Conservation (phyloP, 2,329 filamentous ascomycete genomes). For the Exophiala sideris region DNA sequence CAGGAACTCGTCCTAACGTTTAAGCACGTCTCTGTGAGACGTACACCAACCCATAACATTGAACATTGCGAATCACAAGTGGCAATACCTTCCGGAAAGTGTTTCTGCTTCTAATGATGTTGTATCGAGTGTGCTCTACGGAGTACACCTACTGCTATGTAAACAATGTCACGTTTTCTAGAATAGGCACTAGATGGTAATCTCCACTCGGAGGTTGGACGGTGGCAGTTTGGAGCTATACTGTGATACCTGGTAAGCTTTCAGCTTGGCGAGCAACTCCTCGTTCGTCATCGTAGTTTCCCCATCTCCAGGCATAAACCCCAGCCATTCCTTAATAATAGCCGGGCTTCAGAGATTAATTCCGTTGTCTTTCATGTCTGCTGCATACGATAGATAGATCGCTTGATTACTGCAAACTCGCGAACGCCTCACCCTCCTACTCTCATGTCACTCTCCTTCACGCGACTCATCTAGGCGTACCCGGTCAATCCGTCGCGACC, state of each 20-base stretch:
- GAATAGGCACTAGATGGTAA: too few species aligned
- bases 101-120: too few species aligned
- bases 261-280: constrained; percentile 7
- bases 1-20: background rate
- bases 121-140: too few species aligned
- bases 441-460: constrained; percentile 3
- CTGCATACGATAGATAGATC: background rate
- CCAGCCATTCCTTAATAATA: constrained; percentile 17
- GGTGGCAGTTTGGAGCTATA: too few species aligned
- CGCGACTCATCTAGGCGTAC: constrained; percentile 5
- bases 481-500: constrained; percentile 7
- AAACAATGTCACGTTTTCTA: too few species aligned
- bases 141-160: too few species aligned
- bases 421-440: background rate
- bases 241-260: too few species aligned
- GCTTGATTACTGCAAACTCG: background rate
- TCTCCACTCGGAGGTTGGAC: too few species aligned
- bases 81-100: too few species aligned
- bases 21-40: constrained; percentile 18
- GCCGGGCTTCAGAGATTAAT: background rate
- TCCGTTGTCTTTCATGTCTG: background rate
- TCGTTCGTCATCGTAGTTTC: constrained; percentile 20
- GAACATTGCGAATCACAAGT: too few species aligned
- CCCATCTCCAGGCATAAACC: constrained; percentile 1
- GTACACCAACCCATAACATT: constrained; percentile 1